Conservation (phyloP, 208 protist genomes). For the Histomonas meleagridis region DNA sequence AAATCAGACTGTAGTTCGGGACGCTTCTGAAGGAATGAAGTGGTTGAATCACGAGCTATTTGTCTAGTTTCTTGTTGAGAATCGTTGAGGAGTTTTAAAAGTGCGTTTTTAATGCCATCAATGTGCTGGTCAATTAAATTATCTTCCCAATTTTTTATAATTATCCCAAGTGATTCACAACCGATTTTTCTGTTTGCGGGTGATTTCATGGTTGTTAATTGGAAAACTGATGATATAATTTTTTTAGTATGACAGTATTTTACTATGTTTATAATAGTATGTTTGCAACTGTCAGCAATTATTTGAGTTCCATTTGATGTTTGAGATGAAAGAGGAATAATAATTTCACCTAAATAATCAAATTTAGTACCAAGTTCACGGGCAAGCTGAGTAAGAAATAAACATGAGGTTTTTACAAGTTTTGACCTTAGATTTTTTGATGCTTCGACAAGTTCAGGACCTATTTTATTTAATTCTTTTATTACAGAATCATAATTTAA, state of each 20-base stretch:
- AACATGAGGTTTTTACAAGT: constrained; percentile 3
- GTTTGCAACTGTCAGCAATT: constrained; percentile 19
- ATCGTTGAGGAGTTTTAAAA: no score
- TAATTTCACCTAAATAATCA: not conserved
- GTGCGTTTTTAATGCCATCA: no score
- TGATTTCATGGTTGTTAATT: no score
- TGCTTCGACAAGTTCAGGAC: not conserved
- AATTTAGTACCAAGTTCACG: not conserved
- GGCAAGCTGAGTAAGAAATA: not conserved
- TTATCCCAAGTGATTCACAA: no score
- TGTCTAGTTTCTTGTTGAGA: no score
- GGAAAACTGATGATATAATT: no score
- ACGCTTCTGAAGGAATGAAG: no score
- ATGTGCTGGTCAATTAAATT: no score
- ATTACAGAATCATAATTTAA: not conserved
- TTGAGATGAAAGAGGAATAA: not conserved
- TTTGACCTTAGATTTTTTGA: not conserved
- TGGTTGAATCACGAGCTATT: no score
- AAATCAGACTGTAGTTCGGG: no score
- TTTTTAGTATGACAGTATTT: not conserved
- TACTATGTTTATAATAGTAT: not conserved
- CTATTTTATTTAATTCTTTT: not conserved
- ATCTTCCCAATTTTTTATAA: no score
- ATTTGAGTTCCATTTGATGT: not conserved
- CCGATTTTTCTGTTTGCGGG: no score